These are phyloP conservation scores for Silene latifolia DNA, from an alignment of 148 eudicot species.

Conservation along the genomic window DNA sequence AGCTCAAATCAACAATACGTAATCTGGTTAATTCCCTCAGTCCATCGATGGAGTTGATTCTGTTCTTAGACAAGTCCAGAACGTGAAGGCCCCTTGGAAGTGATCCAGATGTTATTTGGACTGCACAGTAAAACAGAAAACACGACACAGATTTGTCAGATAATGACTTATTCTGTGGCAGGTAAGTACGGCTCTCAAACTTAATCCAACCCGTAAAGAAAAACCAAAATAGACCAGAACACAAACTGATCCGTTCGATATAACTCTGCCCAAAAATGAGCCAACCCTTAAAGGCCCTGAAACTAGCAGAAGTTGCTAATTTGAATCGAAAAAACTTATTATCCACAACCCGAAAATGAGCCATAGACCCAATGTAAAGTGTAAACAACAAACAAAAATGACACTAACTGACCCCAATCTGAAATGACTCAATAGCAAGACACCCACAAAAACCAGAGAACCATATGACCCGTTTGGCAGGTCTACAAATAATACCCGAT, in stretches of 20 bases:
- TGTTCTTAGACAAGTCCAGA: constrained; percentile 83
- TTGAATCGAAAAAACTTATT: background rate
- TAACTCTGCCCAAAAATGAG: background rate
- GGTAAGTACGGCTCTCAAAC: background rate
- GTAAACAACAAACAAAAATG: background rate
- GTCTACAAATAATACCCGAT: too few relatives aligned
- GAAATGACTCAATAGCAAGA: background rate
- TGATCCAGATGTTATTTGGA: constrained; percentile 63
- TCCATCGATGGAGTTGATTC: constrained; percentile 72
- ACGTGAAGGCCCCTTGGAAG: constrained; percentile 88
- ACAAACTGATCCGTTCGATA: background rate
- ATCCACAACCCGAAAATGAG: background rate
- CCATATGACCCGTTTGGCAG: too few relatives aligned
- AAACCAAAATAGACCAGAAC: background rate
- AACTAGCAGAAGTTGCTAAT: background rate
- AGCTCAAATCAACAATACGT: constrained; percentile 78
- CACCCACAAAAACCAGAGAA: too few relatives aligned
- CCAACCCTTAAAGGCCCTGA: background rate
- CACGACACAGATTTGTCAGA: constrained; percentile 14
- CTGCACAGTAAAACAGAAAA: constrained; percentile 37
- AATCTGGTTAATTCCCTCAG: constrained; percentile 71
- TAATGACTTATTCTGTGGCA: background rate
- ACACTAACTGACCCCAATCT: background rate
- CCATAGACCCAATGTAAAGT: background rate
- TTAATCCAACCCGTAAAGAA: background rate